Conservation (phyloP, 192 early-diverging fungal genomes). For the Coemansia sp. region DNA sequence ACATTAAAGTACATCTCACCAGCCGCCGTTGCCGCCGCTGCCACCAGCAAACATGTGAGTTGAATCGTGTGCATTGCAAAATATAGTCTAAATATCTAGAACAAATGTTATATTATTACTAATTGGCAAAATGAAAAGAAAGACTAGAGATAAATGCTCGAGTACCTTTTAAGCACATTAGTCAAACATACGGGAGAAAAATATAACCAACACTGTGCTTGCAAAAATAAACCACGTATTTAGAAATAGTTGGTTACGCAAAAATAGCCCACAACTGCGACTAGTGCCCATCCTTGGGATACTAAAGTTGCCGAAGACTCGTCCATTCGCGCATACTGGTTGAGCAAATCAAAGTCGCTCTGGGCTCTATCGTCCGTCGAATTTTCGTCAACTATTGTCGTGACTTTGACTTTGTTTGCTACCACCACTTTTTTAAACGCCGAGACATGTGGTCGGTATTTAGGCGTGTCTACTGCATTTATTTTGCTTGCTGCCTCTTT, state of each 20-base stretch:
- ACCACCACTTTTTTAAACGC: not conserved
- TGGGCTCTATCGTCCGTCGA: not conserved
- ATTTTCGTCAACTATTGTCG: constrained; percentile 5
- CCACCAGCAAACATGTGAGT: constrained; percentile 18
- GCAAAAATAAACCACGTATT: not conserved
- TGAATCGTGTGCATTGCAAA: constrained; percentile 13
- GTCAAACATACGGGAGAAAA: not conserved
- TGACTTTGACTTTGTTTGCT: not conserved
- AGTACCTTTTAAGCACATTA: too few species aligned
- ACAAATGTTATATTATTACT: not conserved
- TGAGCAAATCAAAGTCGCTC: too few species aligned
- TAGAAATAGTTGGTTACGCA: not conserved
- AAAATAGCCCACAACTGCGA: not conserved
- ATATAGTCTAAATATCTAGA: not conserved
- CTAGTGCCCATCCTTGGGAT: not conserved
- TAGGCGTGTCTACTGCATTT: too few species aligned
- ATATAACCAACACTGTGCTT: not conserved
- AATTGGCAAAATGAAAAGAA: too few species aligned
- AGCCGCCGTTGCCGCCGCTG: constrained; percentile 10
- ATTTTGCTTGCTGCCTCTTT: too few species aligned
- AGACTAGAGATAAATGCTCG: too few species aligned
- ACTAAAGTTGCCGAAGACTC: too few species aligned
- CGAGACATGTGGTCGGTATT: too few species aligned
- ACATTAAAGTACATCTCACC: constrained; percentile 38
- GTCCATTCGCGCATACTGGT: too few species aligned